Conservation (phyloP, 768 basidiomycete species). For the Cystobasidiopsis lactophilus region DNA sequence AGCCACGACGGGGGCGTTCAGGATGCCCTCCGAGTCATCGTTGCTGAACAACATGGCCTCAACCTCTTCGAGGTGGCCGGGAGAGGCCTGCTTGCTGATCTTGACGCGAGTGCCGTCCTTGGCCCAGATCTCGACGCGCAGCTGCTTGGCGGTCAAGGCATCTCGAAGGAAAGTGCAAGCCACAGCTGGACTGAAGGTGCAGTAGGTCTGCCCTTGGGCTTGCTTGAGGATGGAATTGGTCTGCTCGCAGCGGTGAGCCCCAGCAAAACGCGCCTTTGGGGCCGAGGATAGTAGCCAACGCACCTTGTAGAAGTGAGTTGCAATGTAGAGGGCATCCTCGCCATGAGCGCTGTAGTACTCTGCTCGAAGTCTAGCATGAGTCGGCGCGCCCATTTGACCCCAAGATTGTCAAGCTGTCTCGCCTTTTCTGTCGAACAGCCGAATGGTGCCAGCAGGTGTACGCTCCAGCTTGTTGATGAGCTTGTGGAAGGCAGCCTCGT, state of each 20-base stretch:
- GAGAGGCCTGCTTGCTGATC: slow-evolving; percentile 64
- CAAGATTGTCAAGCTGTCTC: slow-evolving; percentile 22
- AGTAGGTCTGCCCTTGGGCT: slow-evolving; percentile 46
- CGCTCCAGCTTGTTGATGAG: slow-evolving; percentile 26
- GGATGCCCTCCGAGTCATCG: slow-evolving; percentile 33
- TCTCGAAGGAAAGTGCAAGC: slow-evolving; percentile 69
- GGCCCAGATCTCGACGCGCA: slow-evolving; percentile 65
- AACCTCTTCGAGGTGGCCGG: slow-evolving; percentile 43
- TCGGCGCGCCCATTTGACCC: neutral
- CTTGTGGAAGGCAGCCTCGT: slow-evolving; percentile 58
- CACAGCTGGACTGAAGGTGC: slow-evolving; percentile 49
- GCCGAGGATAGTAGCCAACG: no score
- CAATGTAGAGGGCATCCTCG: slow-evolving; percentile 66
- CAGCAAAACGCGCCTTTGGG: no score
- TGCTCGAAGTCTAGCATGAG: neutral
- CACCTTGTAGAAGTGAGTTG: slow-evolving; percentile 28
- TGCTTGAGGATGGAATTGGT: slow-evolving; percentile 87
- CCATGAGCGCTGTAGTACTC: slow-evolving; percentile 80
- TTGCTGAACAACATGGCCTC: slow-evolving; percentile 58
- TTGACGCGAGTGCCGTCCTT: slow-evolving; percentile 54
- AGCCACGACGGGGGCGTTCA: slow-evolving; percentile 69
- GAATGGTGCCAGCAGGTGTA: slow-evolving; percentile 41
- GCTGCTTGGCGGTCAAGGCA: slow-evolving; percentile 67
- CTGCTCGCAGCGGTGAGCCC: slow-evolving; percentile 56
- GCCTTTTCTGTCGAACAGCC: slow-evolving; percentile 61